These are phyloP conservation scores for Geotrichum siamense DNA, from an alignment of 1,139 yeast genomes.

Conservation along the genomic window DNA sequence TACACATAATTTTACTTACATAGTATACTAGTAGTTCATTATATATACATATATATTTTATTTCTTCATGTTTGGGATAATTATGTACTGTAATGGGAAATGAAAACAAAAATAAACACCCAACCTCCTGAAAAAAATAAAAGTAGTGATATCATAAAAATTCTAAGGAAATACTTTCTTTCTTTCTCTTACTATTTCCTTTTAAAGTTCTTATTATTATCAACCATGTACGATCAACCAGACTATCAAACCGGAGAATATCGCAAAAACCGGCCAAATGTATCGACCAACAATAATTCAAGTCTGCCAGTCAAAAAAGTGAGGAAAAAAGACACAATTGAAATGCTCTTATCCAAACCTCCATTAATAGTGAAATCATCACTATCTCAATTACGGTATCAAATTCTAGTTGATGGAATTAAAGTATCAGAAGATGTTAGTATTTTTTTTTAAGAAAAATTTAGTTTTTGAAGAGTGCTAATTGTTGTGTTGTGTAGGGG, in stretches of 20 bases:
- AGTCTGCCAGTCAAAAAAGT: constrained; percentile 10
- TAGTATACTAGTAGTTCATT: too few relatives aligned
- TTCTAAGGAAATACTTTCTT: too few relatives aligned
- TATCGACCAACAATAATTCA: not conserved
- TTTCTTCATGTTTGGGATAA: too few relatives aligned
- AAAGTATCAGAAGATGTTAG: constrained; percentile 26
- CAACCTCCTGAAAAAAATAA: too few relatives aligned
- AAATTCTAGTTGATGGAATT: constrained; percentile 74
- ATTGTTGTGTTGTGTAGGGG: constrained; percentile 24
- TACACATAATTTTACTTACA: too few relatives aligned
- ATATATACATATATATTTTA: too few relatives aligned
- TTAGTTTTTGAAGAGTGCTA: not conserved
- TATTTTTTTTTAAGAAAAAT: not conserved
- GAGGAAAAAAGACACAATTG: constrained; percentile 50
- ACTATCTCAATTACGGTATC: constrained; percentile 71
- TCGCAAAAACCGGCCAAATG: not conserved
- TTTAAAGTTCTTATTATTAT: too few relatives aligned
- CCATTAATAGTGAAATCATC: constrained; percentile 62
- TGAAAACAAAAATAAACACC: too few relatives aligned
- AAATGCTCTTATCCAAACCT: constrained; percentile 53
- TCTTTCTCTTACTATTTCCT: too few relatives aligned
- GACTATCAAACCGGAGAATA: not conserved
- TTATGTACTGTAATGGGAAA: too few relatives aligned
- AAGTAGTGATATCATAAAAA: too few relatives aligned
- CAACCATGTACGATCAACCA: not conserved